Evolutionary conservation across 2,329 filamentous ascomycete species (phyloP), one percentile per base, ranked within the genome.

Genomic region (Aspergillus eucalypticola): DNA sequence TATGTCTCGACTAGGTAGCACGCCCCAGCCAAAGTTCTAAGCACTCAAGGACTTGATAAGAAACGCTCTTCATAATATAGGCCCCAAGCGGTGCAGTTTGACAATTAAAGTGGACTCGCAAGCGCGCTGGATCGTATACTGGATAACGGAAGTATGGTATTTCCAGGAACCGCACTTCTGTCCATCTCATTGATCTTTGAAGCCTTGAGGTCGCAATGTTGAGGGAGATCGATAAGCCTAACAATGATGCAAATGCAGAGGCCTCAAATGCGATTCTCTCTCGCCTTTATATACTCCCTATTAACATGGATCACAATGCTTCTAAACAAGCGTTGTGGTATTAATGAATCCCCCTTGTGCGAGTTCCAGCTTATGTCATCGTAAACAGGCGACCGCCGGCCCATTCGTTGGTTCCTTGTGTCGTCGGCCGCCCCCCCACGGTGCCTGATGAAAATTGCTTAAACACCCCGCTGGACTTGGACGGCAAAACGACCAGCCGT

Each of bases 391-490:
- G 65, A 59, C 58, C 27, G 32, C 55, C 48, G 58, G 60, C 59
- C 64, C 56, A 56, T 60, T 64, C 50, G 52, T 60, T 60, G 23
- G 27, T 17, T 54, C 59, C 56, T 35, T 35, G 32, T 56, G 50
- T 62, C 64, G 46, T 27, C 25, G 46, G 46, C 60, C 66, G 62
- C 61, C 64, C 68, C 71, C 69, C 72, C 72, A 74, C 71, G 67
- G 68, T 72, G 68, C 71, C 71, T 71, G 69, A 71, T 67, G 70
- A 73, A 72, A 69, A 72, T 74, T 73, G 67, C 68, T 71, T 58
- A 65, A 35, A 64, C 66, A 68, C 66, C 66, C 66, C 67, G 70
- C 66, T 69, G 64, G 66, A 72, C 64, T 71, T 63, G 58, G 59
- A 69, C 64, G 64, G 65, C 59, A 66, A 58, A 60, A 59, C 56